Base-by-base conservation (phyloP, 352 stramenopile genomes). In the Phytophthora vignae region DNA sequence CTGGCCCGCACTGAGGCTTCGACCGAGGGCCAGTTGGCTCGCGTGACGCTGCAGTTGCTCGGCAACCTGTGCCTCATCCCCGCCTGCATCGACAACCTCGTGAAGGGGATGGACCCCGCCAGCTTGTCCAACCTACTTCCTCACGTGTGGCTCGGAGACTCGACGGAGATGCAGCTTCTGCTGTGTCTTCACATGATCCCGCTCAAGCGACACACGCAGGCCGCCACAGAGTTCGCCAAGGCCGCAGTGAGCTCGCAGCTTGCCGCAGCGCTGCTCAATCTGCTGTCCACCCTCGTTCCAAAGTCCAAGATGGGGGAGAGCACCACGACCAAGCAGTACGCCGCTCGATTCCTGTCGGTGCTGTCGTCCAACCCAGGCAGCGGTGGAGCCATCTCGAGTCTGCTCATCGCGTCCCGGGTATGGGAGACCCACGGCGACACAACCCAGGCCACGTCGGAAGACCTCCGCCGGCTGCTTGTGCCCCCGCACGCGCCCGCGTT, bases 121-220 rank as follows among this genome's bases (percentile, higher is more conserved):
- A 87, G 84, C 38, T 69, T 96, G 40, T 82, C 90, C 0, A 86
- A 80, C 29, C 49, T 96, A 29, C 65, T 96, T 19, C 90, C 90
- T 3, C 84, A 91, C 21, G 83, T 95, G 14, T 95, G 87, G 85
- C 71, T 91, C 1, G 88, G 85, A 8, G 88, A 96, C 57, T 87
- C 89, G 25, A 92, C 78, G 8, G 88, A 93, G 65, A 90, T 96
- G 61, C 88, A 96, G 57, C 75, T 96, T 19, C 67, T 96, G 25
- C 56, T 96, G 44, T 95, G 88, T 49, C 78, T 96, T 38, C 90
- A 96, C 67, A 96, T 95, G 88, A 96, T 95, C 55, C 88, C 88
- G 6, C 77, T 96, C 19, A 96, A 96, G 70, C 82, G 90, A 19
- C 90, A 96, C 80, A 96, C 90, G 0, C 87, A 95, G 55, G 85